phyloP scores from a whole-genome alignment of 2,329 filamentous ascomycete genomes.

The Paecilomyces sp. region DNA sequence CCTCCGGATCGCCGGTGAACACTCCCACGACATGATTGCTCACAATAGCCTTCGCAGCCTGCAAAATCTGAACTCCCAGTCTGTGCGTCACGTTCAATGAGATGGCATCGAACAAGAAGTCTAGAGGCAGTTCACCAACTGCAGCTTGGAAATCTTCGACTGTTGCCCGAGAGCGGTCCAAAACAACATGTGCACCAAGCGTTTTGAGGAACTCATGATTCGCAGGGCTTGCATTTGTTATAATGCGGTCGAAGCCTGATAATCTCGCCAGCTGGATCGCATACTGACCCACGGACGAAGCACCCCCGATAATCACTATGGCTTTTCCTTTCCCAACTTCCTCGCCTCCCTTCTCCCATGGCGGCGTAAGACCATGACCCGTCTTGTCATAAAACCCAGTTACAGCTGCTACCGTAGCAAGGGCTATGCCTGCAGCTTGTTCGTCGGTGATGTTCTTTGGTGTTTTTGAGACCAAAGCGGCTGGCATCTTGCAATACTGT shows the following conservation, averaged over 20 bases:
- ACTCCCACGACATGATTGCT: neutral
- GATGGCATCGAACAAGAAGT: slow-evolving; percentile 25
- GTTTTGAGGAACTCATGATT: slow-evolving; percentile 13
- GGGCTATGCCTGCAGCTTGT: slow-evolving; percentile 19
- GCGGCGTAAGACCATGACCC: slow-evolving; percentile 17
- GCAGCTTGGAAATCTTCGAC: slow-evolving; percentile 16
- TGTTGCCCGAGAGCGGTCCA: slow-evolving; percentile 12
- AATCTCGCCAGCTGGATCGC: slow-evolving; percentile 26
- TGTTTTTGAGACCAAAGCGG: slow-evolving; percentile 23
- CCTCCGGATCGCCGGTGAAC: slow-evolving; percentile 10
- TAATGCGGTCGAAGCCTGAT: slow-evolving; percentile 24
- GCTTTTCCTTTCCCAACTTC: slow-evolving; percentile 10
- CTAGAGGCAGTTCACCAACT: slow-evolving; percentile 16
- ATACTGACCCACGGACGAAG: slow-evolving; percentile 28
- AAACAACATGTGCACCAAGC: slow-evolving; percentile 20
- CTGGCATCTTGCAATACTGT: slow-evolving; percentile 29
- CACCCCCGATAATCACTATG: slow-evolving; percentile 26
- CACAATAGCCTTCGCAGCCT: neutral
- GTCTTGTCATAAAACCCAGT: neutral
- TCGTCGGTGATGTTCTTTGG: slow-evolving; percentile 22
- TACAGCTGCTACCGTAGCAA: neutral
- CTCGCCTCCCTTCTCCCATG: slow-evolving; percentile 19
- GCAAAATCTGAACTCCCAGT: slow-evolving; percentile 15
- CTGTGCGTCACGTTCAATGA: slow-evolving; percentile 20
- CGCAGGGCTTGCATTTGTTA: slow-evolving; percentile 22